Base-by-base conservation (phyloP, 2,329 filamentous ascomycete species). In the Neonectria magnoliae region DNA sequence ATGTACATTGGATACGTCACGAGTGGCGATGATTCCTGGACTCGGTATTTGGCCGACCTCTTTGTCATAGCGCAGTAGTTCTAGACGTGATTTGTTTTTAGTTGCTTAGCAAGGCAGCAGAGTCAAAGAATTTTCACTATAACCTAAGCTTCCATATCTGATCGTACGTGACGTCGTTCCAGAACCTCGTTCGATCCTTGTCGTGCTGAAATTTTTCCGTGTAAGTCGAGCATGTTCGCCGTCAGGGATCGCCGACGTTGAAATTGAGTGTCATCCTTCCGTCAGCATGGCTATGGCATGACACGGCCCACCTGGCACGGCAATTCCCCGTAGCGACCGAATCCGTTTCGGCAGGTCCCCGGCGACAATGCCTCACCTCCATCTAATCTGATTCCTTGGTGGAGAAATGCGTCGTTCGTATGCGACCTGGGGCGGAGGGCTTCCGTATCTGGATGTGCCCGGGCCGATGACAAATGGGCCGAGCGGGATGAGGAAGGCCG, bases 1-100 rank as follows among this genome's bases (percentile, higher is more conserved):
- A 79, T 81, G 79, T 81, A 81, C 54, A 75, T 81, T 62, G 79
- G 78, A 14, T 76, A 73, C 56, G 77, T 79, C 18, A 75, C 76
- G 16, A 61, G 42, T 62, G 69, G 63, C 45, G 68, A 55, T 18
- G 63, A 67, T 5, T 73, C 71, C n/a, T 76, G 74, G 68, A 70
- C 66, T 41, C 56, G 65, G 29, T 79, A 79, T 65, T 66, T 77
- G 14, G 64, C 60, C 31, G 64, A 65, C 22, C 57, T 74, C 16
- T 68, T 62, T 58, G 20, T 27, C 25, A n/a, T n/a, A 16, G 44
- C 13, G 25, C 25, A 44, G 52, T 44, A 54, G 9, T 20, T n/a
- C n/a, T 10, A 20, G n/a, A 42, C 8, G 3, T n/a, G n/a, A 22
- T 36, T 14, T 8, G n/a, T 48, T 48, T 16, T 48, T 16, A 14